These are phyloP conservation scores for Globisporangium abappressorium DNA, from an alignment of 352 stramenopile genomes.

Conservation along the genomic window DNA sequence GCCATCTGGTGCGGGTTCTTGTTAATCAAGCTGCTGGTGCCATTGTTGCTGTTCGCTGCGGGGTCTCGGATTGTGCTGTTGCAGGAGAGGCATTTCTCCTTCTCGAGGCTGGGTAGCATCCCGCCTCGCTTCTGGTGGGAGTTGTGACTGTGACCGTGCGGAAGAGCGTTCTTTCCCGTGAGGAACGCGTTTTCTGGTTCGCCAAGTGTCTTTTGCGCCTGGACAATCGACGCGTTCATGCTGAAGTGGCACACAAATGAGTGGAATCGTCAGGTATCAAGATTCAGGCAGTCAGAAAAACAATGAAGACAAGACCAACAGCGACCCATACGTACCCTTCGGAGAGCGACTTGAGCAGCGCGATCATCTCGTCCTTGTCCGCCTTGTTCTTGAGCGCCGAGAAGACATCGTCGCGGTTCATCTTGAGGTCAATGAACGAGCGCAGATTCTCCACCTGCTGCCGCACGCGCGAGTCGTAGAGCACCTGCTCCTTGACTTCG, in stretches of 20 bases:
- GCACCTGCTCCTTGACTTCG: conserved; percentile 84
- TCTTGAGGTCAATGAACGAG: conserved; percentile 87
- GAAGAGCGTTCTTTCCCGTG: conserved; percentile 56
- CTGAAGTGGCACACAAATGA: conserved; percentile 19
- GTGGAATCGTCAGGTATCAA: neutral
- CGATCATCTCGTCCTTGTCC: conserved; percentile 84
- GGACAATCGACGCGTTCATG: conserved; percentile 79
- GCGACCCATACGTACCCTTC: conserved; percentile 25
- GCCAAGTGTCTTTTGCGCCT: conserved; percentile 56
- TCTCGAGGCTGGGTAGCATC: conserved; percentile 71
- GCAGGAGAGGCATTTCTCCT: conserved; percentile 74
- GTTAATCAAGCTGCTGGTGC: conserved; percentile 30
- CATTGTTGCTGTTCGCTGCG: conserved; percentile 9
- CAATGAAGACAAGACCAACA: neutral
- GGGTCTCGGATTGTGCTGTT: conserved; percentile 66
- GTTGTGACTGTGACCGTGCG: neutral
- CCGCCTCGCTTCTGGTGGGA: conserved; percentile 43
- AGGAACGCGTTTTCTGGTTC: conserved; percentile 73
- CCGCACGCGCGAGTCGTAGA: conserved; percentile 83
- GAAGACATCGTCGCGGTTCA: conserved; percentile 86
- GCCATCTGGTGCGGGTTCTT: conserved; percentile 70
- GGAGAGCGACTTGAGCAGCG: conserved; percentile 74
- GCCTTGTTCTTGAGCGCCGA: conserved; percentile 81
- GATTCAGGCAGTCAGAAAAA: neutral
- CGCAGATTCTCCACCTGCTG: conserved; percentile 85